Conservation (phyloP, 495 filamentous ascomycete genomes). For the Hypoxylon crocopeplum region DNA sequence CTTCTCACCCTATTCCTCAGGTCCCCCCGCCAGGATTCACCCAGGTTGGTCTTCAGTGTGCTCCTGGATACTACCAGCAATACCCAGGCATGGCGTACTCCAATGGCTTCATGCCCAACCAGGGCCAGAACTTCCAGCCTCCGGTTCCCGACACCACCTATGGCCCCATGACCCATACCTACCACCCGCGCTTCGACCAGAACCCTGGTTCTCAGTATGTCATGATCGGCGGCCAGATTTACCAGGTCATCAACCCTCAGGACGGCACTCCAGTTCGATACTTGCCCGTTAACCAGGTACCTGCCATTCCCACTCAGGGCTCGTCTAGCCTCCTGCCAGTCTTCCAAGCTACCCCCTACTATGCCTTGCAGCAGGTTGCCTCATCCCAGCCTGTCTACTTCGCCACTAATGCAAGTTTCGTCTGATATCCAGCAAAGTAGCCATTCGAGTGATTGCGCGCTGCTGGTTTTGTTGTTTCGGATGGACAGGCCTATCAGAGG, state of each 20-base stretch:
- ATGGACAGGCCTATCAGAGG: background rate
- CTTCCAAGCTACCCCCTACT: constrained; percentile 1
- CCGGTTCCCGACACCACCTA: constrained; percentile 53
- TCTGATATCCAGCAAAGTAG: constrained; percentile 6
- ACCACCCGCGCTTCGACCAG: constrained; percentile 52
- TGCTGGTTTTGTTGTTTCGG: background rate
- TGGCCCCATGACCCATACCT: constrained; percentile 52
- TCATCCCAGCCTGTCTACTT: constrained; percentile 11
- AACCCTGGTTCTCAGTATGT: constrained; percentile 22
- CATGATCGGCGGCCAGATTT: constrained; percentile 6
- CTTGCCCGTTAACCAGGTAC: constrained; percentile 29
- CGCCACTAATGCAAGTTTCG: constrained; percentile 36
- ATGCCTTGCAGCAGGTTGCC: constrained; percentile 4
- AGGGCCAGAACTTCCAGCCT: constrained; percentile 53
- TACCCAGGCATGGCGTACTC: constrained; percentile 17
- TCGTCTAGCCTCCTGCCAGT: background rate
- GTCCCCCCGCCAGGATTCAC: constrained; percentile 15
- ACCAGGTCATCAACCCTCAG: constrained; percentile 2
- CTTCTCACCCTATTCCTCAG: background rate
- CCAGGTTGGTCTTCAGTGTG: constrained; percentile 8
- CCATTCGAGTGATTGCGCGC: constrained; percentile 1
- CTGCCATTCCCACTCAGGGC: constrained; percentile 18
- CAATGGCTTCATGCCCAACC: constrained; percentile 31
- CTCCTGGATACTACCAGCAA: constrained; percentile 4
- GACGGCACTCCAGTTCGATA: constrained; percentile 21